phyloP scores from a whole-genome alignment of 768 basidiomycete species.

The Termitomyces sp. region DNA sequence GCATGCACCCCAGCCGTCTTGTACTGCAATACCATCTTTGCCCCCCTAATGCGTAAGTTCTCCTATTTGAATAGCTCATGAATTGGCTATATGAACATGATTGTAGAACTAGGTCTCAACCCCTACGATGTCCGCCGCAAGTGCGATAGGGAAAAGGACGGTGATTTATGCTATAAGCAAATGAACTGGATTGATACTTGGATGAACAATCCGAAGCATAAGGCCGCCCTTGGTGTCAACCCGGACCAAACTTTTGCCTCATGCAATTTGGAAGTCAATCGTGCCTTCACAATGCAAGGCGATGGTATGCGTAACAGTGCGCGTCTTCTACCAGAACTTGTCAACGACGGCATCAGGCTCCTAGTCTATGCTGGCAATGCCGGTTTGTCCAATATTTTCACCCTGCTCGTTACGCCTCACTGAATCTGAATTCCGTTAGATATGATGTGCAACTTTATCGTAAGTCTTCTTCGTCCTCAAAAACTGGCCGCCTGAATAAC shows the following conservation, averaged over 20 bases:
- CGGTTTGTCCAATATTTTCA: slow-evolving; percentile 35
- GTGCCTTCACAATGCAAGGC: slow-evolving; percentile 76
- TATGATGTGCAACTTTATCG: slow-evolving; percentile 86
- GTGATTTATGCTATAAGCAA: slow-evolving; percentile 72
- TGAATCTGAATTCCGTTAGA: slow-evolving; percentile 34
- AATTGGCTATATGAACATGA: background rate
- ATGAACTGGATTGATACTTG: slow-evolving; percentile 87
- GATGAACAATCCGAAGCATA: slow-evolving; percentile 76
- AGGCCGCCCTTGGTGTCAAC: slow-evolving; percentile 76
- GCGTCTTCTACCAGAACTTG: slow-evolving; percentile 69
- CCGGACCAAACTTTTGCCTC: slow-evolving; percentile 54
- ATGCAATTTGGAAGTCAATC: slow-evolving; percentile 82
- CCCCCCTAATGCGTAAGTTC: slow-evolving; percentile 64
- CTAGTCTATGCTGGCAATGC: slow-evolving; percentile 90
- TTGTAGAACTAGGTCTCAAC: slow-evolving; percentile 68
- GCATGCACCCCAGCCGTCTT: slow-evolving; percentile 70
- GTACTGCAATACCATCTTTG: slow-evolving; percentile 78
- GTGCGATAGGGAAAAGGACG: slow-evolving; percentile 73
- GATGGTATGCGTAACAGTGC: slow-evolving; percentile 87
- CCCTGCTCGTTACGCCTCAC: background rate
- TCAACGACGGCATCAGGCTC: slow-evolving; percentile 79
- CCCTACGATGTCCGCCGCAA: slow-evolving; percentile 81
- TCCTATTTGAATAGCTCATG: background rate
- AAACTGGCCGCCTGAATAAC: background rate
- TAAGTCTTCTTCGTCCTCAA: slow-evolving; percentile 22